Evolutionary conservation across 257 asterid genomes (phyloP), one percentile per base, ranked within the genome.

Genomic region (Scutellaria minor): DNA sequence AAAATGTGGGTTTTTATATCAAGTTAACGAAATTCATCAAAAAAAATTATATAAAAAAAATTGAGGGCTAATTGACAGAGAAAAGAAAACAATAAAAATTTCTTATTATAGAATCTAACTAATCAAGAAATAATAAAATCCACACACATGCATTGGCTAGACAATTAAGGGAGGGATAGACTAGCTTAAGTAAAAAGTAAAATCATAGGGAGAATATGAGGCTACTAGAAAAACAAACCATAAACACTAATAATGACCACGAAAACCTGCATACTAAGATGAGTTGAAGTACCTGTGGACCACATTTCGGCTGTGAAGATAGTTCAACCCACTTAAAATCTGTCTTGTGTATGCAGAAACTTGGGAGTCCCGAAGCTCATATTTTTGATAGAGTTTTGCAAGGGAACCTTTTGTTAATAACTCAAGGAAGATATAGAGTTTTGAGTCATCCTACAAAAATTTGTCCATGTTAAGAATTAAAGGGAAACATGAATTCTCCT

Each of bases 331-430:
- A 76, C 84, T 79, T 70, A 86, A 76, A 78, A 86, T 86, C 78
- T 86, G 91, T 77, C 89, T 84, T 69, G 91, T 86, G 83, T 86
- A 86, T 42, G 62, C 79, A 68, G 91, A 86, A 50, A 86, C 91
- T 73, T 86, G 89, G 58, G 91, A 84, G 70, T 86, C 91, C 58
- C 78, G 62, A 66, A 86, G 85, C 71, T 55, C 83, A 78, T 86
- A 84, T 75, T 61, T 82, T 20, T 75, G 80, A 45, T 83, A 86
- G 46, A 86, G 82, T 42, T 51, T 82, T 42, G 87, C 87, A 31
- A 86, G 91, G 39, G 91, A 86, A 39, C 91, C 91, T 79, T 86
- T 84, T 54, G 85, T 76, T 58, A 86, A 80, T 55, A 86, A 85
- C 85, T 86, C 89, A 51, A 86, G 91, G 82, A 84, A 84, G 58